Conservation (phyloP, 805 yeast species). For the Ogataea methylovora region DNA sequence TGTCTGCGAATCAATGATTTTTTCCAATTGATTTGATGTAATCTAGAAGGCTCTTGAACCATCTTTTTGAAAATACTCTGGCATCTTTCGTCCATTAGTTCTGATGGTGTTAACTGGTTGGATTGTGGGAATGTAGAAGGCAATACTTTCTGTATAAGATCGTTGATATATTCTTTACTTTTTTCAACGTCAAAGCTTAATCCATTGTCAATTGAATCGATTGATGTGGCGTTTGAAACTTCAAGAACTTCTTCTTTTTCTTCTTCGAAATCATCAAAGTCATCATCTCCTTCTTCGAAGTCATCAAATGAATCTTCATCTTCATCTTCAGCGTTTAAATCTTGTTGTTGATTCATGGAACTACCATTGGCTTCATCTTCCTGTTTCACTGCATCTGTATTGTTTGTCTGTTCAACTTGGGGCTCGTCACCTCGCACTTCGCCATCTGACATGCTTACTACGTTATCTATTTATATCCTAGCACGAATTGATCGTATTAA, state of each 20-base stretch:
- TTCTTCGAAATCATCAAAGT: conserved; percentile 9
- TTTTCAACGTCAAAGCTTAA: neutral
- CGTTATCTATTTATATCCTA: too few relatives aligned
- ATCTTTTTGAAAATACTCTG: conserved; percentile 15
- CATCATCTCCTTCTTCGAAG: conserved; percentile 12
- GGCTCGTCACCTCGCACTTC: neutral
- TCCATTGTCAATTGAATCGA: neutral
- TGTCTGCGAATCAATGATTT: conserved; percentile 57
- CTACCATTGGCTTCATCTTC: conserved; percentile 12
- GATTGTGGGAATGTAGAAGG: too few relatives aligned
- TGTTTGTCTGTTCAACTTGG: neutral
- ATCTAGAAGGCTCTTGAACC: conserved; percentile 30
- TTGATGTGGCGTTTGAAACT: neutral
- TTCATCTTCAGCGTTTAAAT: conserved; percentile 4
- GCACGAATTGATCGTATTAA: too few relatives aligned
- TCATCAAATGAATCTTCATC: conserved; percentile 12
- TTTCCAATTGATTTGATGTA: conserved; percentile 63
- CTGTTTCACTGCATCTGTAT: conserved; percentile 4
- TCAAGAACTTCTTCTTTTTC: neutral
- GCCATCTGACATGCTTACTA: neutral
- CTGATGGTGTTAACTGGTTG: neutral
- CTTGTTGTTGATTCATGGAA: too few relatives aligned
- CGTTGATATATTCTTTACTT: neutral
- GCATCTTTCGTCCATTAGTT: conserved; percentile 17
- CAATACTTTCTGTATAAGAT: too few relatives aligned